phyloP scores from a whole-genome alignment of 2,329 filamentous ascomycete genomes.

The Aspergillus ochraceoroseus region DNA sequence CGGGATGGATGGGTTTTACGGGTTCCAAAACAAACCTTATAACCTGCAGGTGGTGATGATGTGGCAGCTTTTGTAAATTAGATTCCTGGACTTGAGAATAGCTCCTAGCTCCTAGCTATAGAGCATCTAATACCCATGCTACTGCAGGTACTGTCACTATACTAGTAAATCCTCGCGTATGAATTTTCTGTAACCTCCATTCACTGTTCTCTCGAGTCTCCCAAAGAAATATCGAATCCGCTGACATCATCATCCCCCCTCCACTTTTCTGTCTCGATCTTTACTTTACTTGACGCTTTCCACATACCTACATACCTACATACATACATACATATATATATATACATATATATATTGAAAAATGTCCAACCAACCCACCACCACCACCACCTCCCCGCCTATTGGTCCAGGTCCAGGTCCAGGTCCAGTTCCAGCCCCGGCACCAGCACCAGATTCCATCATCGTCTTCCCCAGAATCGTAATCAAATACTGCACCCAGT shows the following conservation, averaged over 20 bases:
- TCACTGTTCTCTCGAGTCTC: no score
- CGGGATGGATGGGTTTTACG: conserved; percentile 13
- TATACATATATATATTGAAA: no score
- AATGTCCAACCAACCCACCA: no score
- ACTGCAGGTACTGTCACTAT: conserved; percentile 6
- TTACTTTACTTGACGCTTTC: no score
- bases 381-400: conserved; percentile 5
- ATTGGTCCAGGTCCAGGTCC: no score
- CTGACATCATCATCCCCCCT: conserved; percentile 15
- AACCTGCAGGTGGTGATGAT: conserved; percentile 6
- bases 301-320: no score
- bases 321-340: no score
- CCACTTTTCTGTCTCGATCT: no score
- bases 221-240: no score
- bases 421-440: background rate
- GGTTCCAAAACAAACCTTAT: conserved; percentile 13
- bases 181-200: background rate
- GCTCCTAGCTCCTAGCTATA: conserved; percentile 5
- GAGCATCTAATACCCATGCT: conserved; percentile 7
- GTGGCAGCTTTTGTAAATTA: conserved; percentile 18
- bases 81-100: conserved; percentile 15
- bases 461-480: conserved; percentile 64
- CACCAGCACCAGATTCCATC: conserved; percentile 12
- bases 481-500: conserved; percentile 93
- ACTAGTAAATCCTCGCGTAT: background rate